Base-by-base conservation (phyloP, 352 stramenopile genomes). In the Phytophthora quininea region DNA sequence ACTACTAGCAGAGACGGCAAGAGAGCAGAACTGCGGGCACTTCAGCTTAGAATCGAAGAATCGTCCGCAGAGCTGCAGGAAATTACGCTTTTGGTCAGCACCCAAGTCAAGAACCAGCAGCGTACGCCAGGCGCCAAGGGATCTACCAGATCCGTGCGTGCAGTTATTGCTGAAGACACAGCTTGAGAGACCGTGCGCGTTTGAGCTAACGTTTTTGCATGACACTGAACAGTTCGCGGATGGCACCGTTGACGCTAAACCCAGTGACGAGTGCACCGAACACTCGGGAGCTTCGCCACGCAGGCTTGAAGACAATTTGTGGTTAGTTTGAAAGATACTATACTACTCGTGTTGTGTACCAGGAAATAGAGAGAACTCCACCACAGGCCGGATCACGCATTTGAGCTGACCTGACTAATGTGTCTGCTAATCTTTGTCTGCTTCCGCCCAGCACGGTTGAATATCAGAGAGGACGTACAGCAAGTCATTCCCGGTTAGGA, bases 381-480 rank as follows among this genome's bases (percentile, higher is more conserved):
- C 35, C 35, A 48, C 30, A 47, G 14, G 50, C 52, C 45, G 61
- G 64, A 46, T 7, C 33, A 48, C 35, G 33, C 35, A 43, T n/a
- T n/a, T 49, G 15, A 12, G 10, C 11, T 9, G 15, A 29, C 8
- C 29, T 49, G 43, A 24, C 29, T 49, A n/a, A 27, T 49, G 43
- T 29, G 35, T n/a, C 43, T n/a, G 29, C 27, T 66, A 72, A 4
- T 63, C 66, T 15, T 59, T 66, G 45, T 47, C 45, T 47, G 54
- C 12, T n/a, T 69, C 68, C 7, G 77, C 80, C 84, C 86, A 94
- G 49, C 77, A 86, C 0, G 87, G 87, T 67, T 95, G 87, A 43
- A 92, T 92, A 42, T 89, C 81, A 24, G 83, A 89, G 11, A 95
- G 77, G 29, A 95, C 85, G 54, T 95, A 95, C 15, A 95, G 79